Evolutionary conservation across 225 moss, liverwort and hornwort genomes (phyloP), one percentile per base, ranked within the genome.

Genomic region (Marchantia paleacea): DNA sequence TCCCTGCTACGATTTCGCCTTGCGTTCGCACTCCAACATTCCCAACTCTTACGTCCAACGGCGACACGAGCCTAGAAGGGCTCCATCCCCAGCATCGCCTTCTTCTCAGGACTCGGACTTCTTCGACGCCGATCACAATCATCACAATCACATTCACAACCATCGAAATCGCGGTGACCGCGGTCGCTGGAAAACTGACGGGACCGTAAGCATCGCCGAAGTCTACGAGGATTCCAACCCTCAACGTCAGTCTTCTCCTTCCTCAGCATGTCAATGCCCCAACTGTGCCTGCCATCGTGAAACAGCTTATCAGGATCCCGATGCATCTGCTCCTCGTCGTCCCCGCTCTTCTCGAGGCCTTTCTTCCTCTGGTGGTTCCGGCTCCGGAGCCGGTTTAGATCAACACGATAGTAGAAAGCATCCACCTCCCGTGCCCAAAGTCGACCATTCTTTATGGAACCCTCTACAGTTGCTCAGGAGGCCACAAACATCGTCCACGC

Each of bases 121-220:
- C 52, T 20, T 60, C 26, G 79, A 79, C 2, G 75, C 54, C 10
- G 39, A 39, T 39, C 39, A 39, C 39, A 39, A 39, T 39, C 39
- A 39, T 39, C 39, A 39, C 2, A 39, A 11, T 75, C 7, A 30
- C 55, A 26, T 57, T 52, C 26, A 29, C 24, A 67, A 67, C 24
- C 66, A 26, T 51, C 51, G 31, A 19, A 55, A 75, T 14, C 69
- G 79, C 31, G 49, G 63, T 11, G 79, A 79, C 69, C 68, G 79
- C 20, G 79, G 79, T 4, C 79, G 79, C 19, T 79, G 79, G 79
- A 71, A 78, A 66, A 78, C 78, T 63, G 78, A 78, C 25, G 78
- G 64, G n/a, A 65, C 25, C 50, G 50, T 64, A 0, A 65, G 22
- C 65, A 78, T 78, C 22, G 78, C 65, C 15, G 60, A 30, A 76